Percentiles rank a stretch among this genome's conserved stretches.
phyloP scores from a whole-genome alignment of 2,329 filamentous ascomycete genomes.

The Taxawa tesnikishii region DNA sequence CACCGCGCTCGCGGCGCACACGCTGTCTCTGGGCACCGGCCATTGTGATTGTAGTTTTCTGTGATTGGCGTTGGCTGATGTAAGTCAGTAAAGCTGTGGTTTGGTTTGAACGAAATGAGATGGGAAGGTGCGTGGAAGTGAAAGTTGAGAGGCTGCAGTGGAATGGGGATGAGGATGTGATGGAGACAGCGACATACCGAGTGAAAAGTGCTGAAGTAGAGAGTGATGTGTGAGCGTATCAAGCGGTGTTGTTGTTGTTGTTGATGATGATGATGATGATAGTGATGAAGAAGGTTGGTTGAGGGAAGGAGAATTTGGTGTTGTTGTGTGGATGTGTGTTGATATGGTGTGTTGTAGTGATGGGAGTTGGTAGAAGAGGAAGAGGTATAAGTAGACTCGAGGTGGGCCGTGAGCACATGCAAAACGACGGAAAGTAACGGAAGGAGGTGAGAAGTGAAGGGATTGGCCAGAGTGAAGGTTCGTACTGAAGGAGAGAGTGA shows the following conservation, averaged over 20 bases:
- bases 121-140: too few relatives aligned
- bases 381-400: conserved; percentile 1
- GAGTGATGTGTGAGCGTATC: too few relatives aligned
- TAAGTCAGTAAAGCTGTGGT: too few relatives aligned
- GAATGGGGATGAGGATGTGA: too few relatives aligned
- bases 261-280: background rate
- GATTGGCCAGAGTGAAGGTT: conserved; percentile 5
- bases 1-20: background rate
- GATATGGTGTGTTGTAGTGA: conserved; percentile 5
- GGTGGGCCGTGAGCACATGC: too few relatives aligned
- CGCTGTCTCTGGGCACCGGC: conserved; percentile 5
- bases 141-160: too few relatives aligned
- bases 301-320: background rate
- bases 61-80: too few relatives aligned
- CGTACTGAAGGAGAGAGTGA: background rate
- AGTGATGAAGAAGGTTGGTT: background rate
- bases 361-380: conserved; percentile 1
- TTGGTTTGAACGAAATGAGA: too few relatives aligned
- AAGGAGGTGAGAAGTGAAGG: too few relatives aligned
- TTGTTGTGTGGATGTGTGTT: conserved; percentile 1
- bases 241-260: conserved; percentile 3
- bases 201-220: too few relatives aligned
- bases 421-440: too few relatives aligned
- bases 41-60: conserved; percentile 3
- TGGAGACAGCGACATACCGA: too few relatives aligned